Percentiles rank a stretch among this genome's conserved stretches.
phyloP scores from a whole-genome alignment of 108 stramenopile genomes.

The Pseudonitzschia multistriata region DNA sequence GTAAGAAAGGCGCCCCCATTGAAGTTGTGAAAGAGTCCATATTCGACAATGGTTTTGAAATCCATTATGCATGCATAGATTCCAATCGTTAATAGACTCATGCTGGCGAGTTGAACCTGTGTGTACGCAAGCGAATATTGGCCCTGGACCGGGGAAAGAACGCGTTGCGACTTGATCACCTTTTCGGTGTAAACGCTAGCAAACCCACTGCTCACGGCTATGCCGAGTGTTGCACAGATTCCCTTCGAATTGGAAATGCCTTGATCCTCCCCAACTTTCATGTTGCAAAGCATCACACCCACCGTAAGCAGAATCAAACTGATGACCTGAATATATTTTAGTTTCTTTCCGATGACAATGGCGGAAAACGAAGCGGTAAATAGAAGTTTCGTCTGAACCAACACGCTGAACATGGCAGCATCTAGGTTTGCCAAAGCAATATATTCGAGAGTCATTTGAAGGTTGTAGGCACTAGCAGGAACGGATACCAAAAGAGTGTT shows the following conservation, averaged over 20 bases:
- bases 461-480: constrained; percentile 91
- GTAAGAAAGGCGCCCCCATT: constrained; percentile 30
- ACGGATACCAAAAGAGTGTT: constrained; percentile 80
- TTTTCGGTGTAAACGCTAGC: constrained; percentile 96
- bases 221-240: constrained; percentile 76
- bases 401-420: constrained; percentile 89
- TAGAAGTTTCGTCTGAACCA: constrained; percentile 89
- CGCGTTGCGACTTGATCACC: constrained; percentile 83
- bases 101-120: constrained; percentile 61
- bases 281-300: constrained; percentile 91
- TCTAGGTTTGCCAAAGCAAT: constrained; percentile 91
- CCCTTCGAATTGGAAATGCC: constrained; percentile 52
- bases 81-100: constrained; percentile 67
- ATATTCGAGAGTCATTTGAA: constrained; percentile 96
- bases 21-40: constrained; percentile 52
- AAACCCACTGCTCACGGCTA: constrained; percentile 89
- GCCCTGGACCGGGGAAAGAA: constrained; percentile 22
- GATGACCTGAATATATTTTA: constrained; percentile 74
- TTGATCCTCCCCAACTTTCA: constrained; percentile 11
- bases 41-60: constrained; percentile 29
- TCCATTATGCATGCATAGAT: constrained; percentile 48
- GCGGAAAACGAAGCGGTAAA: constrained; percentile 90
- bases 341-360: constrained; percentile 71
- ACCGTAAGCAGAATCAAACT: constrained; percentile 79
- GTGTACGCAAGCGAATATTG: constrained; percentile 47